Conservation (phyloP, 1,139 yeast species). For the Debaryomyces singareniensis region DNA sequence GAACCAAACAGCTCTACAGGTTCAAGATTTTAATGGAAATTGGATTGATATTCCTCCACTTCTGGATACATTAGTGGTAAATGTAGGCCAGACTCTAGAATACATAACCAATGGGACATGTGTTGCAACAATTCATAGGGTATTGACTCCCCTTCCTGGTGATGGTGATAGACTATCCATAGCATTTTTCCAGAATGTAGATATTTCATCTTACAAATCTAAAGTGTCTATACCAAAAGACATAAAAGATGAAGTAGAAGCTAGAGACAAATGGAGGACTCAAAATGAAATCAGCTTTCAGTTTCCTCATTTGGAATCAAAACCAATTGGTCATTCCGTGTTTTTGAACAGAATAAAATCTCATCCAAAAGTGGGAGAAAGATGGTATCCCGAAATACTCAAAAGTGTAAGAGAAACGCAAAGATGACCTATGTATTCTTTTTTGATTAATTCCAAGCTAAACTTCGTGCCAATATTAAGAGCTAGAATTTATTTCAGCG, state of each 20-base stretch:
- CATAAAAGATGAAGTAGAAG: constrained; percentile 7
- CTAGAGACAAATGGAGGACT: constrained; percentile 1
- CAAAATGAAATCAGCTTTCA: constrained; percentile 2
- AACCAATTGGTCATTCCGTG: constrained; percentile 2
- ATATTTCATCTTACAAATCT: constrained; percentile 24
- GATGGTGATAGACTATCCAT: constrained; percentile 33
- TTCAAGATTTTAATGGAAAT: constrained; percentile 42
- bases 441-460: too few species aligned
- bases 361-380: constrained; percentile 1
- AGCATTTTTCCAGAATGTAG: constrained; percentile 36
- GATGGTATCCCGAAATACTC: constrained; percentile 1
- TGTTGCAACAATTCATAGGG: constrained; percentile 48
- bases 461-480: too few species aligned
- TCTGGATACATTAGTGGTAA: constrained; percentile 17
- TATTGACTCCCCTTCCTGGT: constrained; percentile 37
- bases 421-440: too few species aligned
- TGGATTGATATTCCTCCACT: constrained; percentile 42
- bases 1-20: constrained; percentile 42
- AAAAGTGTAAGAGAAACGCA: too few species aligned
- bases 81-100: constrained; percentile 18
- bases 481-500: too few species aligned
- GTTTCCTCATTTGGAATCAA: constrained; percentile 1
- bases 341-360: constrained; percentile 3
- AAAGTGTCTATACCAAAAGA: constrained; percentile 16
- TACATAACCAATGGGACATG: constrained; percentile 20